Evolutionary conservation across 345 rosid genomes (phyloP), one percentile per base, ranked within the genome.

Genomic region (Acer saccharum): DNA sequence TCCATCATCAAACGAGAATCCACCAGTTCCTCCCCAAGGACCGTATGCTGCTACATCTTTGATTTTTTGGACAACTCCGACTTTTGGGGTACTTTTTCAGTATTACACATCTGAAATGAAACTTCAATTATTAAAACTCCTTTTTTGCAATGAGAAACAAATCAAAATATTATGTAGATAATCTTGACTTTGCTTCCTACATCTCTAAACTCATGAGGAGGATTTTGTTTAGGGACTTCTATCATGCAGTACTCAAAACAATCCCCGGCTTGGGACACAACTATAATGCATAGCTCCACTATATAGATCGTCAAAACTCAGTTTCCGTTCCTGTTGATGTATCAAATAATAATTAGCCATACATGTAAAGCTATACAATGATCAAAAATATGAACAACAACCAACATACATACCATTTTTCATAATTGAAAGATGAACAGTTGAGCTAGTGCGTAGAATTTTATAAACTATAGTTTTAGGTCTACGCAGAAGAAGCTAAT

Each of bases 1-100:
- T 71, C 95, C 98, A 76, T 95, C 98, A 20, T 93, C 94, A 9
- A 86, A 95, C 69, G 78, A n/a, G 16, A 83, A 64, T 64, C 98
- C 98, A 52, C 97, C 93, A 0, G 71, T 81, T 55, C 98, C 98
- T 73, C 98, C 98, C 98, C 98, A 95, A 44, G 95, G 97, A 80
- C 98, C 97, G 77, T 74, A 76, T 23, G 83, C 85, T 73, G 81
- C 48, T 16, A 74, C 44, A 16, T 50, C 55, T 50, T 35, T 35
- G 39, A 35, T 11, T 43, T 13, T 3, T 12, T 14, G 18, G 55
- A 50, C 55, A 44, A 89, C 87, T 77, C 84, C 87, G 64, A 74
- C 61, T 77, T 82, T 90, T 75, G 72, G 58, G 87, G 82, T 65
- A 46, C 3, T 76, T 83, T 88, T 80, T 77, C 83, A 75, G 57